Evolutionary conservation across 176 grass and related monocot genomes (phyloP).

Genomic region (Ensete glaucum): DNA sequence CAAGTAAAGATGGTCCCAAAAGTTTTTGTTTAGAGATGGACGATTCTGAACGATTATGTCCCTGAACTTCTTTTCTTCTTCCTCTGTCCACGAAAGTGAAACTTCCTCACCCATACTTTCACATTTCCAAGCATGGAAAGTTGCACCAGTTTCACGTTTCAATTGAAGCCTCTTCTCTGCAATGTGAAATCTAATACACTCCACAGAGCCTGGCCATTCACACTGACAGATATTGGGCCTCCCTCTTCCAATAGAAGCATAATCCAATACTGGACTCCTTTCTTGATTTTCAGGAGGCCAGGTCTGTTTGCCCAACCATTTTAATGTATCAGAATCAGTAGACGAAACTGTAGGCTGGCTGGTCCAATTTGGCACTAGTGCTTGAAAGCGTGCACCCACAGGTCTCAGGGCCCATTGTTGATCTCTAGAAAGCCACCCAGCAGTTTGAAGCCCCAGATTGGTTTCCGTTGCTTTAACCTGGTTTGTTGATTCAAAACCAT

Average conservation of each 20-base stretch:
- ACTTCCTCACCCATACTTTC: conserved; percentile 32
- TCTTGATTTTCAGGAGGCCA: conserved; percentile 23
- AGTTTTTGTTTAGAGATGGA: conserved; percentile 23
- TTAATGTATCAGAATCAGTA: conserved; percentile 21
- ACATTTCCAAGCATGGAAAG: conserved; percentile 33
- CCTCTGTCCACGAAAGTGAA: conserved; percentile 33
- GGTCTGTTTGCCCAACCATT: conserved; percentile 38
- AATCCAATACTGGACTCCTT: neutral
- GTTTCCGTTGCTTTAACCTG: neutral
- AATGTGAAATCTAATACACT: conserved; percentile 46
- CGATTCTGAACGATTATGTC: conserved; percentile 18
- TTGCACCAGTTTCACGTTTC: conserved; percentile 36
- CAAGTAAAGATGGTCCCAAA: conserved; percentile 27
- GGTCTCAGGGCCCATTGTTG: neutral
- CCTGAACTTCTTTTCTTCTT: conserved; percentile 35
- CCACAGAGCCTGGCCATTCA: conserved; percentile 27
- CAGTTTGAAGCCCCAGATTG: neutral
- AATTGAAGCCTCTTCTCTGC: conserved; percentile 39
- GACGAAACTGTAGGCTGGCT: conserved; percentile 19
- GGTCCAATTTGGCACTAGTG: conserved; percentile 38
- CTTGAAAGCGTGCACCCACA: conserved; percentile 23
- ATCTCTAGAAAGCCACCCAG: neutral
- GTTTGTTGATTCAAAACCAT: neutral
- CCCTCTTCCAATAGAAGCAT: conserved; percentile 27
- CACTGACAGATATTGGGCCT: conserved; percentile 29